Percentiles rank a stretch among this genome's conserved stretches.
Conservation (phyloP, 176 grass and related monocot species). For the Juncus inflexus region DNA sequence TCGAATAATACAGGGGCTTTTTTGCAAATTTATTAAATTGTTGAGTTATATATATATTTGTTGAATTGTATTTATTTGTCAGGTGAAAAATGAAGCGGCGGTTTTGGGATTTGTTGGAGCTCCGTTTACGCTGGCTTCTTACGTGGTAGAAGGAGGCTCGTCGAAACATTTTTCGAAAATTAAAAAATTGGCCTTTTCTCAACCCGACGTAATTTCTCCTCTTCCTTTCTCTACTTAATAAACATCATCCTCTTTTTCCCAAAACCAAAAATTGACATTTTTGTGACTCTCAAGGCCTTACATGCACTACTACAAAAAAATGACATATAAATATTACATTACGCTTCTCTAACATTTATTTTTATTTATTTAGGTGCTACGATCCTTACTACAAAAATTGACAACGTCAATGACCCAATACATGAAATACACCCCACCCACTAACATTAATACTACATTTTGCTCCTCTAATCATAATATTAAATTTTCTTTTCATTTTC, state of each 20-base stretch:
- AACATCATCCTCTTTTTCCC: background rate
- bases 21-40: background rate
- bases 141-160: constrained; percentile 97
- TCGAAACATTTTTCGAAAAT: constrained; percentile 97
- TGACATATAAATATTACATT: no score
- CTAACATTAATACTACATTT: no score
- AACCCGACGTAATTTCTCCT: constrained; percentile 54
- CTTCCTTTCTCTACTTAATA: background rate
- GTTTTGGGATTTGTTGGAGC: constrained; percentile 97
- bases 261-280: background rate
- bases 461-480: background rate
- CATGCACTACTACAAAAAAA: no score
- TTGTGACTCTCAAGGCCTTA: no score
- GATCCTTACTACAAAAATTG: background rate
- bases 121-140: constrained; percentile 93
- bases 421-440: no score
- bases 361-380: background rate
- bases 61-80: constrained; percentile 16
- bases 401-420: no score
- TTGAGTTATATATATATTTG: constrained; percentile 8
- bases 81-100: constrained; percentile 94
- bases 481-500: constrained; percentile 10
- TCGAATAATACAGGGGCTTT: no score
- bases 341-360: background rate
- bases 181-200: constrained; percentile 91